Conservation (phyloP, 78 protist genomes). For the Dictyostelium capitatum region DNA sequence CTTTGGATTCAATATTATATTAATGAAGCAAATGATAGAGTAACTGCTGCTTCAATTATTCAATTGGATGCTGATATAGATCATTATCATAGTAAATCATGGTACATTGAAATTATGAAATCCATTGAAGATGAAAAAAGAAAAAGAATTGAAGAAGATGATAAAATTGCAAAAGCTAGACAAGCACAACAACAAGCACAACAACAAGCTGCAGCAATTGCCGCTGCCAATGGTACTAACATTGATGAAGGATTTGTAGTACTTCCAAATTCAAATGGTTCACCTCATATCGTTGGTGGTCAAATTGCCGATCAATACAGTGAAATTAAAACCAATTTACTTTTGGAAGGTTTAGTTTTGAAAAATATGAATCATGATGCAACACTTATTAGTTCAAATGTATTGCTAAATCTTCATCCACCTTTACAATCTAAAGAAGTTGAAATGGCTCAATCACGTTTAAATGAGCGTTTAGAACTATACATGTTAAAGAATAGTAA, state of each 20-base stretch:
- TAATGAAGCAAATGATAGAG: conserved; percentile 53
- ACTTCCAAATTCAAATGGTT: background rate
- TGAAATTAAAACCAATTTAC: conserved; percentile 45
- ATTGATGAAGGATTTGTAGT: too few relatives aligned
- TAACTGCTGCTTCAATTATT: conserved; percentile 19
- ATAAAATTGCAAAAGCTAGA: background rate
- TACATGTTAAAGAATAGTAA: conserved; percentile 74
- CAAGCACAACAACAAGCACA: conserved; percentile 8
- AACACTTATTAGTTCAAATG: conserved; percentile 24
- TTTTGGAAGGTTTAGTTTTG: conserved; percentile 38
- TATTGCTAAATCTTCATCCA: conserved; percentile 53
- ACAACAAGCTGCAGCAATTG: background rate
- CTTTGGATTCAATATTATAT: conserved; percentile 71
- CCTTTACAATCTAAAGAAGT: conserved; percentile 61
- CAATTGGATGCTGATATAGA: conserved; percentile 20
- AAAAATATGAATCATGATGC: conserved; percentile 74
- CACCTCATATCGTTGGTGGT: conserved; percentile 14
- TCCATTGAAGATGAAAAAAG: conserved; percentile 46
- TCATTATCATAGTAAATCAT: conserved; percentile 23
- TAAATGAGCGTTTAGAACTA: conserved; percentile 53
- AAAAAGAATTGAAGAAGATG: conserved; percentile 33
- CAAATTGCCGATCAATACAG: conserved; percentile 17
- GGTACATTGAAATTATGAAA: conserved; percentile 59
- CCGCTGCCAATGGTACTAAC: background rate
- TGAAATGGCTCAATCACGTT: conserved; percentile 45